phyloP scores from a whole-genome alignment of 768 basidiomycete genomes.

The Albatrellus ellisii region DNA sequence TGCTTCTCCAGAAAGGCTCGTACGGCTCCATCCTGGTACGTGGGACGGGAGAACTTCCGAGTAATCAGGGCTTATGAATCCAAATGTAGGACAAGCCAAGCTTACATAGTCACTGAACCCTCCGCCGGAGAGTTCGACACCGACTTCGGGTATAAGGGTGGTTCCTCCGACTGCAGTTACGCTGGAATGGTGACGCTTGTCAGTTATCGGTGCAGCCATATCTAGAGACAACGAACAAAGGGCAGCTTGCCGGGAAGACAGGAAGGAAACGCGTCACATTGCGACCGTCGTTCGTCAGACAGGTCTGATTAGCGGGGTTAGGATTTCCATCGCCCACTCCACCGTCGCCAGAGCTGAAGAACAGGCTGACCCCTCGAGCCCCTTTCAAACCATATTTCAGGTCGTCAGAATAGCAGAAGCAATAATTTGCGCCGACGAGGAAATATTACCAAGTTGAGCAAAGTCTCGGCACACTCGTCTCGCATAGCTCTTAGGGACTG shows the following conservation, averaged over 20 bases:
- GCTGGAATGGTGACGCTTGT: conserved; percentile 19
- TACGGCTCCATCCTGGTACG: conserved; percentile 36
- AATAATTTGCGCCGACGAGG: too few relatives aligned
- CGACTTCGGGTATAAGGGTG: conserved; percentile 39
- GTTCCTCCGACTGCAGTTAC: conserved; percentile 68
- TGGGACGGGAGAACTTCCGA: conserved; percentile 34
- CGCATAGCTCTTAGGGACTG: conserved; percentile 46
- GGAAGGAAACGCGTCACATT: conserved; percentile 35
- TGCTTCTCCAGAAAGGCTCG: conserved; percentile 27
- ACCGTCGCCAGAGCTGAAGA: conserved; percentile 54
- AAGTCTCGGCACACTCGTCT: conserved; percentile 43
- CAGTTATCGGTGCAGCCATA: not conserved
- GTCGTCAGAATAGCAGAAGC: conserved; percentile 2
- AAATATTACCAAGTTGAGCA: conserved; percentile 53
- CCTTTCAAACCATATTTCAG: conserved; percentile 21
- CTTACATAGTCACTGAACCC: conserved; percentile 61
- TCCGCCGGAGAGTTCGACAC: conserved; percentile 51
- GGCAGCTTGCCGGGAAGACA: conserved; percentile 44
- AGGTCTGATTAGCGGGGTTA: conserved; percentile 39
- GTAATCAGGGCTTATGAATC: not conserved
- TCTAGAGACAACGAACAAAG: conserved; percentile 18
- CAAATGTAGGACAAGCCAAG: conserved; percentile 2
- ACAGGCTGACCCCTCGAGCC: conserved; percentile 46
- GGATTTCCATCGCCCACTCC: conserved; percentile 54
- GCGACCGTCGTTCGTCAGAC: conserved; percentile 42